Percentiles rank a stretch among this genome's conserved stretches.
Conservation (phyloP, 2,329 filamentous ascomycete species). For the Ophiocordyceps camponoti-saundersi region DNA sequence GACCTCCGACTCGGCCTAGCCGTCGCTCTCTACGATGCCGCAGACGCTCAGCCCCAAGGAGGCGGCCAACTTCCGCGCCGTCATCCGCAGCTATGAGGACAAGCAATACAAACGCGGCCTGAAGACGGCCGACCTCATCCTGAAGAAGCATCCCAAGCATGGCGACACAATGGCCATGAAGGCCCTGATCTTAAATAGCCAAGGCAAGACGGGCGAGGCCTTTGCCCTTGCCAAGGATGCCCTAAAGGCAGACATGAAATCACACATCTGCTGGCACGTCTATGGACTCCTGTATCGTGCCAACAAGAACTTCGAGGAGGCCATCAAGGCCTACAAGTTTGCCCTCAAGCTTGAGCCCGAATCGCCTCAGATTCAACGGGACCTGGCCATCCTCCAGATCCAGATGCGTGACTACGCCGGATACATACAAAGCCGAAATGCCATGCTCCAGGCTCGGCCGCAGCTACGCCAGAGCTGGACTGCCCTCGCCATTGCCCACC, state of each 20-base stretch:
- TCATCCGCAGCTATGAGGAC: conserved; percentile 92
- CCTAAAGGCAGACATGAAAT: conserved; percentile 93
- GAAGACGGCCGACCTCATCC: conserved; percentile 90
- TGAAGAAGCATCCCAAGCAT: conserved; percentile 88
- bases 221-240: conserved; percentile 87
- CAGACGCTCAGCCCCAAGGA: conserved; percentile 73
- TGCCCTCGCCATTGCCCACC: conserved; percentile 83
- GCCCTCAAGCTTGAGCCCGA: conserved; percentile 88
- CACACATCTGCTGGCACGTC: conserved; percentile 98
- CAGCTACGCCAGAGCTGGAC: conserved; percentile 89
- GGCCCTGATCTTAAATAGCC: conserved; percentile 84
- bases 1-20: neutral
- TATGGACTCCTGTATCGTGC: conserved; percentile 88
- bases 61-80: conserved; percentile 79
- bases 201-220: conserved; percentile 84
- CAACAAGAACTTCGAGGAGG: conserved; percentile 96
- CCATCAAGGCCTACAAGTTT: conserved; percentile 98
- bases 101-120: conserved; percentile 95
- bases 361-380: conserved; percentile 81
- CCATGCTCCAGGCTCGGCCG: conserved; percentile 75
- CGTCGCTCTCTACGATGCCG: conserved; percentile 35
- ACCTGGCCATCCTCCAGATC: conserved; percentile 81
- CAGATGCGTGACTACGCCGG: conserved; percentile 94
- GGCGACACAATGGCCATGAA: conserved; percentile 99
- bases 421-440: conserved; percentile 74